Base-by-base conservation (phyloP, 345 rosid species). In the Geranium rotundifolium region DNA sequence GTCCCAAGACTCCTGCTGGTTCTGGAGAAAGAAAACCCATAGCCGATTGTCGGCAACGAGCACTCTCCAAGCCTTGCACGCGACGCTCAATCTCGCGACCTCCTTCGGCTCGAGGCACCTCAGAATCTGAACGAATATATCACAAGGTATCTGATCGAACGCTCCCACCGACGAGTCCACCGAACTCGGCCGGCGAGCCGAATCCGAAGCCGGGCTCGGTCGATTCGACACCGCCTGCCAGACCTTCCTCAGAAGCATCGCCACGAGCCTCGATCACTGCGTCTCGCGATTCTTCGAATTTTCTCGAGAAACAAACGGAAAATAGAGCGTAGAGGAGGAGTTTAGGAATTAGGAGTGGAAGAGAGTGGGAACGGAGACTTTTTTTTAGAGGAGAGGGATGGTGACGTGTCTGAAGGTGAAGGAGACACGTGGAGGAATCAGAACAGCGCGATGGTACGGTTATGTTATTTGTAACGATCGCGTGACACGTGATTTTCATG, bases 11-110 rank as follows among this genome's bases (percentile, higher is more conserved):
- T 77, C 78, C 7, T 56, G 76, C 7, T 46, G 66, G 50, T 71
- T 67, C 65, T 70, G 85, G 39, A 92, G 84, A 71, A 83, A 87
- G 75, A 68, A 68, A 30, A 83, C 69, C 98, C 98, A 92, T 15
- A 87, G 81, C 30, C 81, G 83, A 71, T 87, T 72, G 67, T 77
- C 85, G 2, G 75, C 57, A 41, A 82, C 82, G 19, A 89, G 31
- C n/a, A 59, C 69, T 37, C 74, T 69, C 88, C 85, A 85, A 2
- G 84, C 68, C 73, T 66, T 78, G 67, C 81, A 75, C 0, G 84
- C 70, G 9, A 72, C 57, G 65, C 77, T 71, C 70, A 85, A 73
- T 68, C 63, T 84, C 27, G 77, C 75, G 8, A 88, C 82, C 52
- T 79, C 95, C 69, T 73, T 77, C 0, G 98, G 96, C 29, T 82